These are phyloP conservation scores for Beauveria scarabaeidicola DNA, from an alignment of 2,329 filamentous ascomycete species.

Conservation along the genomic window DNA sequence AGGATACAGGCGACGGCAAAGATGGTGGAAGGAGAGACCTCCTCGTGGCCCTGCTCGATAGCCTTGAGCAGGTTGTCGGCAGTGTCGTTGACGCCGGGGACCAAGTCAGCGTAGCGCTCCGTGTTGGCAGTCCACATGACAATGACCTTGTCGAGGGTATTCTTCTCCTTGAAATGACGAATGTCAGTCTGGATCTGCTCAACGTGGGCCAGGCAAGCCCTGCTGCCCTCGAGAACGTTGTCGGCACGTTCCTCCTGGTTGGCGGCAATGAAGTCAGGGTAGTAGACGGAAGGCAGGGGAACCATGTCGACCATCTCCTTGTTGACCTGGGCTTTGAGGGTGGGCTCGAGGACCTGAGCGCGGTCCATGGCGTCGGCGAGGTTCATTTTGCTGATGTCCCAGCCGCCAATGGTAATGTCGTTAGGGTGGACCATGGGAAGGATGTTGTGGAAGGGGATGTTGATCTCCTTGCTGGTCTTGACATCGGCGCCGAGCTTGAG, in stretches of 20 bases:
- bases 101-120: slow-evolving; percentile 85
- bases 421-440: slow-evolving; percentile 97
- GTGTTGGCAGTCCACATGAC: slow-evolving; percentile 99
- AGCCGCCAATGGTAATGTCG: slow-evolving; percentile 88
- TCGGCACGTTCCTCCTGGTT: slow-evolving; percentile 97
- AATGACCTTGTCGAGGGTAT: slow-evolving; percentile 88
- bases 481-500: slow-evolving; percentile 89
- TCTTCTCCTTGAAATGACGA: slow-evolving; percentile 80
- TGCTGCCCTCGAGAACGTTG: slow-evolving; percentile 75
- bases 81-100: slow-evolving; percentile 89
- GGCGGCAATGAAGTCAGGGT: slow-evolving; percentile 97
- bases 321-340: slow-evolving; percentile 77
- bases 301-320: slow-evolving; percentile 89
- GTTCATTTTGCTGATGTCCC: slow-evolving; percentile 93
- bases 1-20: slow-evolving; percentile 93
- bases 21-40: slow-evolving; percentile 90
- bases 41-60: slow-evolving; percentile 78
- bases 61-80: slow-evolving; percentile 85
- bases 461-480: slow-evolving; percentile 79
- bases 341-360: slow-evolving; percentile 89
- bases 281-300: slow-evolving; percentile 92
- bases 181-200: slow-evolving; percentile 92
- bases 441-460: slow-evolving; percentile 90
- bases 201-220: slow-evolving; percentile 80
- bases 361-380: slow-evolving; percentile 91